Evolutionary conservation across 2,329 filamentous ascomycete genomes (phyloP), one percentile per base, ranked within the genome.

Genomic region (Sarocladiaceae sp.): DNA sequence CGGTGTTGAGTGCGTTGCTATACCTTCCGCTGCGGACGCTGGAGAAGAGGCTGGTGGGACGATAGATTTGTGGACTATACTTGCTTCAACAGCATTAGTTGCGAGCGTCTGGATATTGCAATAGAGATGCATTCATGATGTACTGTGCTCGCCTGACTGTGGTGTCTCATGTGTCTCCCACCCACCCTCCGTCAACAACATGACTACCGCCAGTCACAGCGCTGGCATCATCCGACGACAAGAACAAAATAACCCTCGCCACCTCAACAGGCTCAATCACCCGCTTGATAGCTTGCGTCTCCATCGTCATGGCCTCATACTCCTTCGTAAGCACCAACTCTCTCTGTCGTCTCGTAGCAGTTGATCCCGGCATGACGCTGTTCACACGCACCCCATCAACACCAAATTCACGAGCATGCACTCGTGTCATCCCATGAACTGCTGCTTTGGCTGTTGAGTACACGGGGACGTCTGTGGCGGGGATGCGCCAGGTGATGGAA

Each of bases 401-500:
- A 15, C 74, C 68, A 23, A 82, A 71, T 63, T 82, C 79, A 46
- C 75, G 72, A 2, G 77, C 71, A 71, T 78, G 79, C 3, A 73
- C 76, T 31, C 77, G 72, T 13, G 77, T 79, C 67, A 82, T 74
- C 49, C 77, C 78, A 63, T 81, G 76, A 29, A 80, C 61, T 0
- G 75, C 79, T 0, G 77, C 77, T 62, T 82, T 82, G 60, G 72
- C 74, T 63, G 60, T 72, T 66, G 65, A 80, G 76, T 60, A 82
- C 65, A 55, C 68, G 66, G 68, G 78, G 63, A 40, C 64, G 62
- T 53, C 76, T 59, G 62, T 75, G 66, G 46, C 77, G 67, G 57
- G 62, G 15, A 73, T 66, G 3, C 70, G 64, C 52, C 75, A 74
- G 25, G 71, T 74, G 33, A 80, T 76, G 49, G 73, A 77, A 3